Percentiles rank a stretch among this genome's conserved stretches.
Evolutionary conservation across 2,329 filamentous ascomycete genomes (phyloP).

Genomic region (Phialocephala sp.): DNA sequence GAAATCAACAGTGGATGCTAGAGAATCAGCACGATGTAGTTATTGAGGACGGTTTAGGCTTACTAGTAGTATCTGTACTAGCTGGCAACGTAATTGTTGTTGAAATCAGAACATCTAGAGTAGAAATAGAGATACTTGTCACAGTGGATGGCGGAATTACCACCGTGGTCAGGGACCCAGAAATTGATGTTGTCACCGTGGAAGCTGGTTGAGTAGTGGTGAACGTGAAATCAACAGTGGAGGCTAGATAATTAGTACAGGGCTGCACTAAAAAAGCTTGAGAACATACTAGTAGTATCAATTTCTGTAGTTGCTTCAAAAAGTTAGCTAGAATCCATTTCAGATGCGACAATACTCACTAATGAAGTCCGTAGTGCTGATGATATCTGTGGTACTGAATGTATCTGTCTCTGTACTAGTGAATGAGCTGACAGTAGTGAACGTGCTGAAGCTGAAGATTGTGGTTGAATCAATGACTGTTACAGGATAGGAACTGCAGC

Average conservation of each 20-base stretch:
- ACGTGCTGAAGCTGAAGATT: constrained; percentile 28
- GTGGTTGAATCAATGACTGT: constrained; percentile 19
- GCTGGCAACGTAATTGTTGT: not conserved
- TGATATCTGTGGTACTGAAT: not conserved
- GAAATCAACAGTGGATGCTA: not conserved
- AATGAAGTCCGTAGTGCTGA: constrained; percentile 6
- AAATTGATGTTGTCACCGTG: constrained; percentile 13
- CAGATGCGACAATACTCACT: constrained; percentile 18
- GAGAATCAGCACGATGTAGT: not conserved
- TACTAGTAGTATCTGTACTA: not conserved
- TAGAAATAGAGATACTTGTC: constrained; percentile 14
- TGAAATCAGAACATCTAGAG: constrained; percentile 10
- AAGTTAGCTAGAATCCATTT: constrained; percentile 11
- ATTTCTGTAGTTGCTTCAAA: constrained; percentile 13
- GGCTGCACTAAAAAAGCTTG: not conserved
- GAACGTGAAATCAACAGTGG: constrained; percentile 12
- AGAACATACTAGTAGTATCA: constrained; percentile 9
- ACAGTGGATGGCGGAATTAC: constrained; percentile 12
- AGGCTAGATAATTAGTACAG: constrained; percentile 13
- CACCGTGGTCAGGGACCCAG: constrained; percentile 19
- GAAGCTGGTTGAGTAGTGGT: constrained; percentile 5
- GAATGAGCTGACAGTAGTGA: constrained; percentile 26
- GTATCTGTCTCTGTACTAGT: constrained; percentile 5
- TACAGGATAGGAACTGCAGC: constrained; percentile 19
- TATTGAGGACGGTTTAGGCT: not conserved